phyloP scores from a whole-genome alignment of 73 alveolate genomes.

The Paramecium bursaria region DNA sequence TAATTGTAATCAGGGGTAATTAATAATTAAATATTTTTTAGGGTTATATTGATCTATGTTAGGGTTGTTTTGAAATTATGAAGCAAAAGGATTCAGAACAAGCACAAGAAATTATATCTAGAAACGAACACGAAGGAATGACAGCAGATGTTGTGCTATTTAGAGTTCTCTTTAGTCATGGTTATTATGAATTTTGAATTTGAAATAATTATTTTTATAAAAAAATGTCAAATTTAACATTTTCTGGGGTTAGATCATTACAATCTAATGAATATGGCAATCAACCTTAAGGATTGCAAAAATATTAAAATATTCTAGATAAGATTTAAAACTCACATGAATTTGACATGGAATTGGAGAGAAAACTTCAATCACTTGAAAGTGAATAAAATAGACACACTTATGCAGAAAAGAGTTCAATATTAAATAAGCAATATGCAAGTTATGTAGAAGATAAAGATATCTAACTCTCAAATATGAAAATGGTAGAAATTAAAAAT shows the following conservation, averaged over 20 bases:
- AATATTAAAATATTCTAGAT: conserved; percentile 9
- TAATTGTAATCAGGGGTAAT: not conserved
- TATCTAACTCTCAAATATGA: not conserved
- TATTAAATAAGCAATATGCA: conserved; percentile 21
- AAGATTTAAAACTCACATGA: not conserved
- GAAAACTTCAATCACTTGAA: not conserved
- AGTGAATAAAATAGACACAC: not conserved
- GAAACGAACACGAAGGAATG: not conserved
- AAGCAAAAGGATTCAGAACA: not conserved
- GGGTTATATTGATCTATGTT: conserved; percentile 7
- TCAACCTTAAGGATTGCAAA: conserved; percentile 14
- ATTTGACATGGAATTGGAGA: conserved; percentile 41
- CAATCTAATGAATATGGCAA: conserved; percentile 3
- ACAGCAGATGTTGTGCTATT: not conserved
- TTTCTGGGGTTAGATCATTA: not conserved
- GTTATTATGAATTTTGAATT: not conserved
- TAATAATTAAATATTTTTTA: not conserved
- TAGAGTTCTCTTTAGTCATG: not conserved
- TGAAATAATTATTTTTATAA: too few relatives aligned
- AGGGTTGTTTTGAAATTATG: not conserved
- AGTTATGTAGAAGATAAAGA: conserved; percentile 18
- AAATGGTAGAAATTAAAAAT: not conserved
- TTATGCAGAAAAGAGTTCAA: not conserved
- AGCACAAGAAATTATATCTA: not conserved
- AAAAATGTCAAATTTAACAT: conserved; percentile 49